Conservation (phyloP, 1,284 basidiomycete genomes). For the Ustilago esculenta region DNA sequence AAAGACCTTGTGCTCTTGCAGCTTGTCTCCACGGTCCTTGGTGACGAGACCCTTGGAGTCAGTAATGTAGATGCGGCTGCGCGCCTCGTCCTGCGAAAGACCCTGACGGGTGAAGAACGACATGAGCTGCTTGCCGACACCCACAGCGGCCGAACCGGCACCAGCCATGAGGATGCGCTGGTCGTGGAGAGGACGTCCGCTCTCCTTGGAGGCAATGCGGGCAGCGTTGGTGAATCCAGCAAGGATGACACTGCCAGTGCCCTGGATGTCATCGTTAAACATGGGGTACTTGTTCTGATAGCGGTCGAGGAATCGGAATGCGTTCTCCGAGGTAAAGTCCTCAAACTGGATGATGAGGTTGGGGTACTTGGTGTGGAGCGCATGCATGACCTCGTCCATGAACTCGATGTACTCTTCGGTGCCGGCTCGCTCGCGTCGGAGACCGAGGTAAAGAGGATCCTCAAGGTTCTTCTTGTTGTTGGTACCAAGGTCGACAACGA, state of each 20-base stretch:
- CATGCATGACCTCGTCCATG: constrained; percentile 92
- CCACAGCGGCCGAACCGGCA: constrained; percentile 86
- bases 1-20: constrained; percentile 61
- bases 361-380: constrained; percentile 73
- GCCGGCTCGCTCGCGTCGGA: constrained; percentile 68
- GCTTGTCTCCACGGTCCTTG: constrained; percentile 60
- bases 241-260: constrained; percentile 76
- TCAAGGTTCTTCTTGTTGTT: constrained; percentile 83
- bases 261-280: constrained; percentile 84
- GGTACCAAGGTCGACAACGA: constrained; percentile 78
- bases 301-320: constrained; percentile 63
- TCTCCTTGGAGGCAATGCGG: constrained; percentile 77
- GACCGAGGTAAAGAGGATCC: constrained; percentile 89
- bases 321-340: constrained; percentile 66
- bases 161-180: constrained; percentile 92
- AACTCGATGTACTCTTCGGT: constrained; percentile 71
- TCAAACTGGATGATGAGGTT: constrained; percentile 87
- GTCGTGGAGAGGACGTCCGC: constrained; percentile 75
- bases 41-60: constrained; percentile 66
- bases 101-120: constrained; percentile 63
- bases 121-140: constrained; percentile 69
- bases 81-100: constrained; percentile 59
- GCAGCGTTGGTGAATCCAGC: constrained; percentile 91
- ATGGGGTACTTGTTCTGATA: constrained; percentile 64
- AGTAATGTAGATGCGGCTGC: constrained; percentile 62